phyloP scores from a whole-genome alignment of 1,284 basidiomycete species.

The Austroboletus rostrupii region DNA sequence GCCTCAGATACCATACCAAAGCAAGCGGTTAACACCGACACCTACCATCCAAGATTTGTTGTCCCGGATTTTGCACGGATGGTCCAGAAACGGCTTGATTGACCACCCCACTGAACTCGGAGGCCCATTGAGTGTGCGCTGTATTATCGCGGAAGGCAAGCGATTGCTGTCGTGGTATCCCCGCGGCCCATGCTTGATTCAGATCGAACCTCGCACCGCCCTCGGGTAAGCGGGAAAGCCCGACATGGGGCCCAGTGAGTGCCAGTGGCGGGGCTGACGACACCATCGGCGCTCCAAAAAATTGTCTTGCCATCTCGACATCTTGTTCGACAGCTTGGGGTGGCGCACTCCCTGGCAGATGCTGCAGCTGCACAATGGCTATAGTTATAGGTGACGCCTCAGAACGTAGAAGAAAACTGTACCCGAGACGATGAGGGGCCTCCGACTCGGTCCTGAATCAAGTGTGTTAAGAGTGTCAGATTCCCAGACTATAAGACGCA shows the following conservation, averaged over 20 bases:
- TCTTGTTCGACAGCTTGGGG: slow-evolving; percentile 57
- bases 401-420: slow-evolving; percentile 17
- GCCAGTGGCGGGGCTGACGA: slow-evolving; percentile 30
- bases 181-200: slow-evolving; percentile 52
- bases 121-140: slow-evolving; percentile 40
- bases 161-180: slow-evolving; percentile 41
- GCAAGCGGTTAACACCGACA: neutral
- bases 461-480: neutral
- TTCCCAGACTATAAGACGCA: neutral
- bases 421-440: slow-evolving; percentile 71
- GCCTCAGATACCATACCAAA: slow-evolving; percentile 10
- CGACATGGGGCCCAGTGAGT: slow-evolving; percentile 35
- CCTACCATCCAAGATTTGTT: slow-evolving; percentile 26
- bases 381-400: slow-evolving; percentile 2
- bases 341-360: slow-evolving; percentile 57
- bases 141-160: slow-evolving; percentile 31
- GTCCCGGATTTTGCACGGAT: slow-evolving; percentile 30
- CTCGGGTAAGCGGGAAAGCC: slow-evolving; percentile 37
- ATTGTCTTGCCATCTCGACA: slow-evolving; percentile 70
- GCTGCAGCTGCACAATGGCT: slow-evolving; percentile 53
- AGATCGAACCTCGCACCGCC: slow-evolving; percentile 35
- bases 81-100: slow-evolving; percentile 7
- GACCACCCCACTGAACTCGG: slow-evolving; percentile 41
- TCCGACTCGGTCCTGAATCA: slow-evolving; percentile 62
- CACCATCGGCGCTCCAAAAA: slow-evolving; percentile 56